These are phyloP conservation scores for Cucurbita pepo DNA, from an alignment of 306 rosid species.

Conservation along the genomic window DNA sequence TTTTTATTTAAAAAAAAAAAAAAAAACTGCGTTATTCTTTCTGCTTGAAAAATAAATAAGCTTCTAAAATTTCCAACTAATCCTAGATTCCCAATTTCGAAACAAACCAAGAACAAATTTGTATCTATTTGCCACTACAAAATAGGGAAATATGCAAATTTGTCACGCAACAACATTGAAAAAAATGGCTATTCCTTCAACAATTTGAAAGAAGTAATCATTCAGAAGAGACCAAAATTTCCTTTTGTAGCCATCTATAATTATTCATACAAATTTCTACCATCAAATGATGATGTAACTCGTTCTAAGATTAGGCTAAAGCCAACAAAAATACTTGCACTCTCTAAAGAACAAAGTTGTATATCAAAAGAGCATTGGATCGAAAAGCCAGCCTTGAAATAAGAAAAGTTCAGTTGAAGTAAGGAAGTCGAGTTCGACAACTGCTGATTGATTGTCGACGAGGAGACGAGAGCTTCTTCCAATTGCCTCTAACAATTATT, in stretches of 20 bases:
- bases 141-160: background rate
- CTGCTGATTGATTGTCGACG: no score
- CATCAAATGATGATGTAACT: background rate
- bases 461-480: no score
- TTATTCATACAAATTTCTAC: no score
- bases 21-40: background rate
- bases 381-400: no score
- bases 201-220: background rate
- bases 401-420: no score
- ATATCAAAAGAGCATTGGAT: no score
- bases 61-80: no score
- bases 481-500: no score
- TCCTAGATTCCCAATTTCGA: background rate
- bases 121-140: background rate
- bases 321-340: no score
- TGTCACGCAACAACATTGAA: conserved; percentile 1
- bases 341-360: no score
- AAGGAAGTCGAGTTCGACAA: no score
- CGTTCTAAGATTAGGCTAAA: background rate
- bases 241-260: no score
- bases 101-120: background rate
- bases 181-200: background rate
- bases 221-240: background rate
- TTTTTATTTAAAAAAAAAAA: background rate
- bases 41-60: background rate